Conservation (phyloP, 2,329 filamentous ascomycete genomes). For the Aspergillus sp. region DNA sequence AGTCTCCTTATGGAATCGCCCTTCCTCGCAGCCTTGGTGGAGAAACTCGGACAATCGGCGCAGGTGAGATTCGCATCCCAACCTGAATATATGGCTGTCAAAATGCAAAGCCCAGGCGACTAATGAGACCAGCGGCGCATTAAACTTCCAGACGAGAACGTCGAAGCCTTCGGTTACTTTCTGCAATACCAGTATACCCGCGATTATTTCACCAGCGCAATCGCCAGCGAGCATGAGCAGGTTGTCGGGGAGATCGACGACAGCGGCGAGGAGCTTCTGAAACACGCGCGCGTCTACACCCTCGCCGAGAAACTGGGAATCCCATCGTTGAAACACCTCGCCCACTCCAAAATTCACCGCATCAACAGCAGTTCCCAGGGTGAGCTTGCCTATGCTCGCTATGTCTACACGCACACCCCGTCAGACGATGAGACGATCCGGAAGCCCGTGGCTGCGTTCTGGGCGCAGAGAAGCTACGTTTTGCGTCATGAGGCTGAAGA, state of each 20-base stretch:
- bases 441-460: conserved; percentile 83
- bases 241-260: conserved; percentile 66
- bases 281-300: conserved; percentile 86
- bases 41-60: conserved; percentile 59
- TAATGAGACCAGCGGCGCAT: conserved; percentile 59
- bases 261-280: conserved; percentile 77
- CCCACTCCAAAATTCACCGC: conserved; percentile 87
- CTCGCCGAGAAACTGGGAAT: conserved; percentile 76
- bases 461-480: conserved; percentile 77
- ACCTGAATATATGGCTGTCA: too few relatives aligned
- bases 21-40: conserved; percentile 65
- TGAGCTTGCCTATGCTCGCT: conserved; percentile 88
- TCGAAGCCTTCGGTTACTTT: conserved; percentile 74
- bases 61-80: conserved; percentile 49
- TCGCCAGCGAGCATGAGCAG: conserved; percentile 62
- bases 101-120: background rate
- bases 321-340: conserved; percentile 67
- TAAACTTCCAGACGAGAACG: conserved; percentile 63
- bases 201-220: conserved; percentile 73
- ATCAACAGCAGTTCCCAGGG: conserved; percentile 83
- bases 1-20: conserved; percentile 71
- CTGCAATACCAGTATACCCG: conserved; percentile 81
- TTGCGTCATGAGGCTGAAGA: conserved; percentile 80
- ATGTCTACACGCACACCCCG: conserved; percentile 76
- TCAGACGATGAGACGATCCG: conserved; percentile 70